Conservation (phyloP, 2,329 filamentous ascomycete species). For the Botrytis deweyae region DNA sequence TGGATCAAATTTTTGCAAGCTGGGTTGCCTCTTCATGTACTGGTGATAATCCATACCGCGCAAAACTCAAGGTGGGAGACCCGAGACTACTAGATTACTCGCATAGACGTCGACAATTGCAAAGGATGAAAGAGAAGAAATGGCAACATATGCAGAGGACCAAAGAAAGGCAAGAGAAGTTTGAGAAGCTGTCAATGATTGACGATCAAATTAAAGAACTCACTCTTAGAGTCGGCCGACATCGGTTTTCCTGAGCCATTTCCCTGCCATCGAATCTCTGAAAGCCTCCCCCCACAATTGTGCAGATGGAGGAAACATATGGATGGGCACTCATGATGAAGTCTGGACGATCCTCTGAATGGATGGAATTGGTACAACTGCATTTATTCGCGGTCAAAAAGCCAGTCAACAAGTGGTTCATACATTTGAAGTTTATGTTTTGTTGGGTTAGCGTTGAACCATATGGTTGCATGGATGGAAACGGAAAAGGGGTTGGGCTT, state of each 20-base stretch:
- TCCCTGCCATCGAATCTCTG: not conserved
- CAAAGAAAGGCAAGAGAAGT: not conserved
- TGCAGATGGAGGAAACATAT: not conserved
- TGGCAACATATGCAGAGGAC: not conserved
- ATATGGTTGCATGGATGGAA: not conserved
- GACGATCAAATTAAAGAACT: not conserved
- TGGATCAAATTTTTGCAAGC: not conserved
- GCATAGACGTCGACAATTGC: not conserved
- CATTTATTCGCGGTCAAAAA: not conserved
- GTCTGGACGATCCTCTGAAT: not conserved
- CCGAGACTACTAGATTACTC: not conserved
- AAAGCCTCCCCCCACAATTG: not conserved
- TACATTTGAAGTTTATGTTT: not conserved
- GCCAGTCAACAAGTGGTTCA: not conserved
- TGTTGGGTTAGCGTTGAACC: not conserved
- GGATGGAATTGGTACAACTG: not conserved
- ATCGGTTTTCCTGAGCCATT: not conserved
- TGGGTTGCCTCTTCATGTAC: not conserved
- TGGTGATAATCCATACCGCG: not conserved
- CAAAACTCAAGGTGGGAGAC: not conserved
- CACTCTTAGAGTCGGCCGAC: not conserved
- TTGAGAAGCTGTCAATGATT: not conserved
- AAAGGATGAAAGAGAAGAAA: not conserved
- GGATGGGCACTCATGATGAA: not conserved
- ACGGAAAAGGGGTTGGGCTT: not conserved